Evolutionary conservation across 345 rosid species (phyloP), one percentile per base, ranked within the genome.

Genomic region (Camelina sativa): DNA sequence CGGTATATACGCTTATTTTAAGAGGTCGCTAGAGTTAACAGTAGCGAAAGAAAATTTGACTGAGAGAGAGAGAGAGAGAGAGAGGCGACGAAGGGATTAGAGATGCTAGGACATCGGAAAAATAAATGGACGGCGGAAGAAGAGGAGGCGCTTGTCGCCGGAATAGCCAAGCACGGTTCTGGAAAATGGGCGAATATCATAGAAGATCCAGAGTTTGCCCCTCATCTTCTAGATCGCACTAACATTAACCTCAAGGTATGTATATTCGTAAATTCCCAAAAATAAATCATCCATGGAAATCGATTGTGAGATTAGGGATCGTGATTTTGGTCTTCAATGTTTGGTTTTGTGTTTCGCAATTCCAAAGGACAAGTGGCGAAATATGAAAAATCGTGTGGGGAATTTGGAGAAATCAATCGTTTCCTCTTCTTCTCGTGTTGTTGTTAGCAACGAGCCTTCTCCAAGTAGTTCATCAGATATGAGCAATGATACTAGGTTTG

Each of bases 211-310:
- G 86, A 88, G 69, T 91, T 91, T 69, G 75, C 83, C 46, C 84
- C 75, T 50, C 75, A 67, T 63, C 88, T 93, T 44, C 68, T 25
- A 72, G 66, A 82, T 65, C 97, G 93, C 79, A 84, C 89, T 77
- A 89, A 91, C 77, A 83, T 86, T 81, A 85, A 89, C 81, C 97
- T 93, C 82, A 91, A 89, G 96, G 98, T 89, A 28, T 28, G 30
- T 28, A 4, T 4, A 57, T 12, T 46, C 10, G 8, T 11, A 65
- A 44, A 16, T 55, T 23, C 40, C 58, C 17, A 40, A 61, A 47
- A 50, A 19, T 20, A 47, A 50, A 19, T 25, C 66, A 9, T 19
- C 12, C 43, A 37, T 28, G 4, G 47, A 34, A 28, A 4, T 48
- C 35, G 52, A 67, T 41, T 48, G 41, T 16, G 30, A 54, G 53